Evolutionary conservation across 2,329 filamentous ascomycete species (phyloP), one percentile per base, ranked within the genome.

Genomic region (Fusarium sp.): DNA sequence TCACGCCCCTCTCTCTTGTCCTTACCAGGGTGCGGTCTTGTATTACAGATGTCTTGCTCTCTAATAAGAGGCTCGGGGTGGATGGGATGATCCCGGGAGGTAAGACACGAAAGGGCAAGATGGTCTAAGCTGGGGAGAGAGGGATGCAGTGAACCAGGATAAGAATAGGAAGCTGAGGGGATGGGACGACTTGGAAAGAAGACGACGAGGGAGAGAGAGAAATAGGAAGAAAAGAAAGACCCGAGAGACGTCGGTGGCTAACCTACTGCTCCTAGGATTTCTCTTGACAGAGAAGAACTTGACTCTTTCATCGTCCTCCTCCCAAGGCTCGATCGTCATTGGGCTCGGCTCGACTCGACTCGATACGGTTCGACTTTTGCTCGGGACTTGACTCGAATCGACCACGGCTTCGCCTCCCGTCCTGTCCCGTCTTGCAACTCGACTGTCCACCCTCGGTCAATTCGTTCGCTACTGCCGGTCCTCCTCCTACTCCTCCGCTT

Each of bases 321-420:
- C 50, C 59, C 58, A 43, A 35, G 61, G 35, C 22, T 69, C 61
- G 65, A 37, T 35, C 39, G 39, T 65, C 52, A 29, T 69, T 62
- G 48, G 50, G 33, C 45, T 74, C 68, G 68, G 57, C 39, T 72
- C 50, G 45, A 33, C n/a, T 39, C 56, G 64, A 52, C 35, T 61
- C 59, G 65, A 75, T 41, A 62, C 50, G 48, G 56, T 60, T 48
- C 54, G 48, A 62, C 54, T 66, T 63, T 68, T 64, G 68, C 60
- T 72, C 60, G 71, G 72, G 63, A 45, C 63, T 74, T 69, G 72
- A 69, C 59, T 75, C 65, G 65, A 63, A 72, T 66, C 68, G 72
- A 72, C 72, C 48, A 35, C 59, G 43, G 65, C 48, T 74, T 74
- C 56, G 71, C 68, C 67, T 59, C 24, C 45, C 13, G 10, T 41